Percentiles rank a stretch among this genome's conserved stretches.
These are phyloP conservation scores for Alternaria burnsii DNA, from an alignment of 2,329 filamentous ascomycete genomes.

Conservation along the genomic window DNA sequence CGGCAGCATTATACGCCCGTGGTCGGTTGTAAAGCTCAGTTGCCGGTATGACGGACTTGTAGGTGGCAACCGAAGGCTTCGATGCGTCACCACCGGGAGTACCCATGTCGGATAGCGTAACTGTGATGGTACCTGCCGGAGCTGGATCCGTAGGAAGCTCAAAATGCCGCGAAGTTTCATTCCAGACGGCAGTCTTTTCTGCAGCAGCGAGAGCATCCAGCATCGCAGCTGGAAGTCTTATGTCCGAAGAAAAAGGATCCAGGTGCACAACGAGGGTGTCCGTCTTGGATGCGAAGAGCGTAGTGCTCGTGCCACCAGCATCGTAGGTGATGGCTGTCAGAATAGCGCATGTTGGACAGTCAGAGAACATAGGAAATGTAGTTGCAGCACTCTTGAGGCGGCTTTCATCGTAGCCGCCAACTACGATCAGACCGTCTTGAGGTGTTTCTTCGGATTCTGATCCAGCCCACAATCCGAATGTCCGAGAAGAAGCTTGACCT, in stretches of 20 bases:
- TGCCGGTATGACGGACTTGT: conserved; percentile 27
- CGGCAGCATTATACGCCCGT: conserved; percentile 23
- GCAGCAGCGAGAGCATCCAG: conserved; percentile 22
- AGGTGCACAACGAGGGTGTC: conserved; percentile 25
- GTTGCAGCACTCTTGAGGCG: conserved; percentile 22
- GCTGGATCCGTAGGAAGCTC: conserved; percentile 23
- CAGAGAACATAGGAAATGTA: conserved; percentile 30
- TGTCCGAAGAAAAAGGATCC: conserved; percentile 25
- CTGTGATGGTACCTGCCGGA: conserved; percentile 24
- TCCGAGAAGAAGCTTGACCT: conserved; percentile 28
- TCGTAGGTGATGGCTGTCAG: conserved; percentile 32
- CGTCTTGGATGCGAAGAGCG: conserved; percentile 16
- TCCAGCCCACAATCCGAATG: conserved; percentile 28
- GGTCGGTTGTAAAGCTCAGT: conserved; percentile 25
- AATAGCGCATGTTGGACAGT: conserved; percentile 29
- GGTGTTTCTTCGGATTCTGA: conserved; percentile 27
- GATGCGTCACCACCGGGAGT: conserved; percentile 22
- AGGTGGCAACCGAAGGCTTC: conserved; percentile 25
- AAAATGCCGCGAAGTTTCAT: conserved; percentile 24
- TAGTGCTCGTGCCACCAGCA: conserved; percentile 22
- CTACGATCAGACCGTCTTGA: conserved; percentile 26
- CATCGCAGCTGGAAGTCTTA: conserved; percentile 21
- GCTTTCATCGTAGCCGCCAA: conserved; percentile 28
- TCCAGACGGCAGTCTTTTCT: conserved; percentile 27
- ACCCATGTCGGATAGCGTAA: conserved; percentile 26